Conservation (phyloP, 2,329 filamentous ascomycete species). For the Stachybotrys chlorohalonatus region DNA sequence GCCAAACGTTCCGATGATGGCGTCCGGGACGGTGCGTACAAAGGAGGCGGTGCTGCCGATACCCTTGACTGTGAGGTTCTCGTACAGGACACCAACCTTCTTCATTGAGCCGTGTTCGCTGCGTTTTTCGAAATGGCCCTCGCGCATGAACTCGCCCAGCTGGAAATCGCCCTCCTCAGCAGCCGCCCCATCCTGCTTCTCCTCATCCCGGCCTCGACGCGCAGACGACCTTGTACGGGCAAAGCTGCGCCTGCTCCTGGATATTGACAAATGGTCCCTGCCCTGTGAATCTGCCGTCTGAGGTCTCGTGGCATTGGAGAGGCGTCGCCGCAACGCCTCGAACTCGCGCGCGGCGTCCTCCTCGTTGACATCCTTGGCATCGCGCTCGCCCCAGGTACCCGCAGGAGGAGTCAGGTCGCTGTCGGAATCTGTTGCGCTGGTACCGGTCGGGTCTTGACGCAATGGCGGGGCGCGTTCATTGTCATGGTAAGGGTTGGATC, state of each 20-base stretch:
- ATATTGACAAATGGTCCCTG: constrained; percentile 8
- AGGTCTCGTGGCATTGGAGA: constrained; percentile 23
- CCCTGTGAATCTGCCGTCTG: constrained; percentile 23
- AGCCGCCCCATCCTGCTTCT: neutral
- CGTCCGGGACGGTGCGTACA: constrained; percentile 64
- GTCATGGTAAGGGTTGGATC: constrained; percentile 8
- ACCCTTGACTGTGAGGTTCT: constrained; percentile 66
- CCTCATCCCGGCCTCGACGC: constrained; percentile 2
- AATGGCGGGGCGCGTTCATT: constrained; percentile 1
- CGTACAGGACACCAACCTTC: constrained; percentile 70
- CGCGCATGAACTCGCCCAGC: constrained; percentile 59
- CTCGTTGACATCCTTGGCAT: constrained; percentile 22
- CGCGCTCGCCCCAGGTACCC: constrained; percentile 28
- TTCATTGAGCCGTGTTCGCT: constrained; percentile 54
- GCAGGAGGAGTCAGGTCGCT: constrained; percentile 9
- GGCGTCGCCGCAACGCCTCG: constrained; percentile 22
- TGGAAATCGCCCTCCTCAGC: constrained; percentile 42
- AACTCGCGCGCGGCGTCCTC: constrained; percentile 24
- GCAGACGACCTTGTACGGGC: constrained; percentile 26
- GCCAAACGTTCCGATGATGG: constrained; percentile 69
- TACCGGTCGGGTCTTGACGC: neutral
- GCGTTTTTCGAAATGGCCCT: constrained; percentile 70
- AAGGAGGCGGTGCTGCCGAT: constrained; percentile 57
- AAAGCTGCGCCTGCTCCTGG: constrained; percentile 6
- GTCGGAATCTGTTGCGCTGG: constrained; percentile 9